Percentiles rank a stretch among this genome's conserved stretches.
Evolutionary conservation across 108 stramenopile genomes (phyloP).

Genomic region (Skeletonema potamos): DNA sequence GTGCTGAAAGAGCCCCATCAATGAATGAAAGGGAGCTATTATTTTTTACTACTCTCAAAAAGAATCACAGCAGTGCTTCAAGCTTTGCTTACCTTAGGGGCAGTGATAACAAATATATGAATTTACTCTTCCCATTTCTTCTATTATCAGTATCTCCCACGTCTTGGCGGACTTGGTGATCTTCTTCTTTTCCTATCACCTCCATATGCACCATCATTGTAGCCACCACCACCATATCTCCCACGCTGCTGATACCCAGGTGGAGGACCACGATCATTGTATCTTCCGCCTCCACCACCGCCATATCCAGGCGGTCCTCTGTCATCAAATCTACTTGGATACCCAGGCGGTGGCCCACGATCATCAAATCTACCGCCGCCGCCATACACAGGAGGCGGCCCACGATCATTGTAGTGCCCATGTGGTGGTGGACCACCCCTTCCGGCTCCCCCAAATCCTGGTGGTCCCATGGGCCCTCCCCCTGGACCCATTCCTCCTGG

Average conservation of each 20-base stretch:
- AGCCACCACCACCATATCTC: conserved; percentile 12
- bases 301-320: conserved; percentile 18
- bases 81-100: too few relatives aligned
- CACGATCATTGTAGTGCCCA: conserved; percentile 43
- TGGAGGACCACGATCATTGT: conserved; percentile 18
- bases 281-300: conserved; percentile 23
- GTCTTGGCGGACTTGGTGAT: conserved; percentile 27
- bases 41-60: too few relatives aligned
- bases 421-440: conserved; percentile 21
- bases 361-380: conserved; percentile 35
- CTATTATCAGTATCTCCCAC: background rate
- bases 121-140: background rate
- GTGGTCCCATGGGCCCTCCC: conserved; percentile 15
- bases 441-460: background rate
- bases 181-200: conserved; percentile 46
- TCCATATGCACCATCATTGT: conserved; percentile 19
- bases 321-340: conserved; percentile 22
- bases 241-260: conserved; percentile 38
- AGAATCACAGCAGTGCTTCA: too few relatives aligned
- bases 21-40: too few relatives aligned
- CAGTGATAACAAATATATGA: background rate
- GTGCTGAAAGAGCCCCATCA: too few relatives aligned
- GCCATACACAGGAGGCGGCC: conserved; percentile 30
- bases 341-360: conserved; percentile 31
- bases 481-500: conserved; percentile 39